Percentiles rank a stretch among this genome's conserved stretches.
Evolutionary conservation across 805 yeast species (phyloP).

Genomic region (Wickerhamomyces chaumierensis): DNA sequence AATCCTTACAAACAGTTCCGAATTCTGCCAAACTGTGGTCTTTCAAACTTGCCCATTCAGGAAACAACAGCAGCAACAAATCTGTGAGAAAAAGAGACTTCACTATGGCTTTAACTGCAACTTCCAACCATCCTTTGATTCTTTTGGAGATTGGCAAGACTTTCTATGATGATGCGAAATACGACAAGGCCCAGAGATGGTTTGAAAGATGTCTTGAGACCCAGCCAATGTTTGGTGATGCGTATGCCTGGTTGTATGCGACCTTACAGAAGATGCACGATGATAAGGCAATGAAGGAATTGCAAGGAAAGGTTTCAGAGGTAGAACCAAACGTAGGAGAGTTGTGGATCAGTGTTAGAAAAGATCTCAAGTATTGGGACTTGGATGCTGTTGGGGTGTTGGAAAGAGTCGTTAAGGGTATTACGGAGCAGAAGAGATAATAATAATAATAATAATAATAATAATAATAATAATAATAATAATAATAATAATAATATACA

Average conservation of each 20-base stretch:
- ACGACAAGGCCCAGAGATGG: constrained; percentile 59
- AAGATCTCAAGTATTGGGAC: too few species aligned
- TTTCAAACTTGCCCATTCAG: constrained; percentile 36
- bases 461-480: too few species aligned
- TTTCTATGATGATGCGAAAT: constrained; percentile 56
- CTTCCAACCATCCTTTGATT: constrained; percentile 48
- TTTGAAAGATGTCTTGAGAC: constrained; percentile 54
- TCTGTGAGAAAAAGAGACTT: constrained; percentile 46
- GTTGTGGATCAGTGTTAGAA: constrained; percentile 43
- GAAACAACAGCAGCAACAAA: constrained; percentile 29
- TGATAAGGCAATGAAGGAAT: constrained; percentile 19
- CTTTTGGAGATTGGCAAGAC: constrained; percentile 54
- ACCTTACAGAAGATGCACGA: constrained; percentile 26
- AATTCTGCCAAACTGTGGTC: constrained; percentile 57
- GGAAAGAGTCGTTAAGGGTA: too few species aligned
- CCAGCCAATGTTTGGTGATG: constrained; percentile 58
- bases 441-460: too few species aligned
- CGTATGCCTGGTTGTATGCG: constrained; percentile 57
- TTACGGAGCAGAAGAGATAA: too few species aligned
- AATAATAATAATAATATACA: too few species aligned
- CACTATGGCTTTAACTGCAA: constrained; percentile 58
- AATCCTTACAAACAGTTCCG: constrained; percentile 46
- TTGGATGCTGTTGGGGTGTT: too few species aligned
- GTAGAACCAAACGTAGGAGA: constrained; percentile 54
- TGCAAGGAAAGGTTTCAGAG: constrained; percentile 25